Percentiles rank a stretch among this genome's conserved stretches.
These are phyloP conservation scores for Arctium lappa DNA, from an alignment of 129 eudicot genomes.

Conservation along the genomic window DNA sequence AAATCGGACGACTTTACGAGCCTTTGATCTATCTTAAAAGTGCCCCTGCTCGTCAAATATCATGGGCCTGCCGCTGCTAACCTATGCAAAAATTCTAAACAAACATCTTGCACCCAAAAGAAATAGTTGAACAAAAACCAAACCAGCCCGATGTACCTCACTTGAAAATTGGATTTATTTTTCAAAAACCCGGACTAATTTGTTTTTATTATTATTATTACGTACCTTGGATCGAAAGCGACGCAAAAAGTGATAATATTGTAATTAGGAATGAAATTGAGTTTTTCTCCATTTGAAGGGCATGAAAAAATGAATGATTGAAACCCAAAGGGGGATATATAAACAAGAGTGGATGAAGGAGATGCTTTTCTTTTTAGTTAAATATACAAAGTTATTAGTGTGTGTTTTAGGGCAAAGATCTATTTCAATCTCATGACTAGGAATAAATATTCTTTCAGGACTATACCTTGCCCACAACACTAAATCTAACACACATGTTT, in stretches of 20 bases:
- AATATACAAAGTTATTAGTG: constrained; percentile 36
- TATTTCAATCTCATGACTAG: constrained; percentile 18
- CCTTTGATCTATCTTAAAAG: too few species aligned
- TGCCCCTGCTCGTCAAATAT: too few species aligned
- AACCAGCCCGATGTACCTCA: not conserved
- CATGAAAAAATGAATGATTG: constrained; percentile 2
- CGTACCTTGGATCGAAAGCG: constrained; percentile 45
- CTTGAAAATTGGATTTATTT: not conserved
- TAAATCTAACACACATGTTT: constrained; percentile 10
- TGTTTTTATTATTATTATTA: not conserved
- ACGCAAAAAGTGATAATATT: constrained; percentile 23
- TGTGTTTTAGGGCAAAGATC: constrained; percentile 46
- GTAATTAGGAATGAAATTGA: not conserved
- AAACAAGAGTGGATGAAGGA: constrained; percentile 34
- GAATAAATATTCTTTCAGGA: not conserved
- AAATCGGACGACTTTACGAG: too few species aligned
- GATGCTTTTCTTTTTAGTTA: constrained; percentile 61
- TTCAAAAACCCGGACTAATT: not conserved
- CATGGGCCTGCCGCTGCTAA: too few species aligned
- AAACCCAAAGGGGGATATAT: constrained; percentile 3
- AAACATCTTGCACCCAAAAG: too few species aligned
- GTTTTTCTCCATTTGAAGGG: constrained; percentile 25
- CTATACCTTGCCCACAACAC: constrained; percentile 24
- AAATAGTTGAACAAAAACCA: too few species aligned
- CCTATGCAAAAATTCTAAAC: too few species aligned